Evolutionary conservation across 441 rosid species (phyloP).

Genomic region (Corymbia calophylla): DNA sequence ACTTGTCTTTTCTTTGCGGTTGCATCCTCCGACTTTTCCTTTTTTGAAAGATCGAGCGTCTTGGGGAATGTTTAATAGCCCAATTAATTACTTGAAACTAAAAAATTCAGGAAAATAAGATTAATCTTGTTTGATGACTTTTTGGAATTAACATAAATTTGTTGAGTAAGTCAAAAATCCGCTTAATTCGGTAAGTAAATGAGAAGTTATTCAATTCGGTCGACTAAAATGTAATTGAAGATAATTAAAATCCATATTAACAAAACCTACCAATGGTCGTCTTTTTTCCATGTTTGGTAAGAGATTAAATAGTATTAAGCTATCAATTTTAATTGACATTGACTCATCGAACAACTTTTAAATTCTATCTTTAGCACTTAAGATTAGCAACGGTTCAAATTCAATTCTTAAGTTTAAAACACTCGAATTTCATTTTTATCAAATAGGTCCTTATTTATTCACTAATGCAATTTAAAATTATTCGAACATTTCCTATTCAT

Average conservation of each 20-base stretch:
- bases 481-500: background rate
- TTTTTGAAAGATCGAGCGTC: background rate
- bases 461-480: accelerated
- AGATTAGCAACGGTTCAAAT: background rate
- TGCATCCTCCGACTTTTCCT: background rate
- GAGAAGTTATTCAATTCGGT: background rate
- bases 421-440: background rate
- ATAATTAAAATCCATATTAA: too few species aligned
- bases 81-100: background rate
- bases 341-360: background rate
- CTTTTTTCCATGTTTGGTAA: background rate
- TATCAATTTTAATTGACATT: background rate
- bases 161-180: background rate
- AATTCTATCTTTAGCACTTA: background rate
- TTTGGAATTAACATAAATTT: background rate
- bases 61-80: background rate
- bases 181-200: background rate
- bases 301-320: background rate
- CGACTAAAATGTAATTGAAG: background rate
- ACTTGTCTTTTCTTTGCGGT: background rate
- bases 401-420: background rate
- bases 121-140: background rate
- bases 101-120: background rate
- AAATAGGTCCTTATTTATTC: background rate
- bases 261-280: background rate